phyloP scores from a whole-genome alignment of 2,329 filamentous ascomycete genomes.

The Sporothrix curviconia region DNA sequence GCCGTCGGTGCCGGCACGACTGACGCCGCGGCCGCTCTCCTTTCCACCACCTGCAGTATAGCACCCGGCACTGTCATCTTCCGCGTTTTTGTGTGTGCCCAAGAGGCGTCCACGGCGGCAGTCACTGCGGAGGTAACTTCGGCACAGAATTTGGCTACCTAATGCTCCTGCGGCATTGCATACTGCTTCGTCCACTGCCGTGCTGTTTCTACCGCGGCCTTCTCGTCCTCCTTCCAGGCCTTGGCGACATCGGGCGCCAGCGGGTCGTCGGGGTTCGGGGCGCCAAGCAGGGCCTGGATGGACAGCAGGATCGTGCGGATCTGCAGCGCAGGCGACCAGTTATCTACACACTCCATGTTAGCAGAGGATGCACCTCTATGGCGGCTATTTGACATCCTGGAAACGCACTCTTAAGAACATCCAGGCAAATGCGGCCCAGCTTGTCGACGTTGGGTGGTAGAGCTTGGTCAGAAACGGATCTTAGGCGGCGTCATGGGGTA shows the following conservation, averaged over 20 bases:
- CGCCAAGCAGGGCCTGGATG: slow-evolving; percentile 91
- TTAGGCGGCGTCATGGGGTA: slow-evolving; percentile 99
- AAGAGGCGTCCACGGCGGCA: not conserved
- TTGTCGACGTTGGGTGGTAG: slow-evolving; percentile 98
- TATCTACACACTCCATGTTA: too few relatives aligned
- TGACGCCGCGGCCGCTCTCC: too few relatives aligned
- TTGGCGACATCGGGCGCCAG: slow-evolving; percentile 96
- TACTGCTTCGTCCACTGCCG: slow-evolving; percentile 86
- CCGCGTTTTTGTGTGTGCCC: too few relatives aligned
- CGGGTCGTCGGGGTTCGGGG: slow-evolving; percentile 97
- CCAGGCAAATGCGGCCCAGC: slow-evolving; percentile 90
- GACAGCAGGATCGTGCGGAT: slow-evolving; percentile 98
- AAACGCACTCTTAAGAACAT: slow-evolving; percentile 81
- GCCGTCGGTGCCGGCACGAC: too few relatives aligned
- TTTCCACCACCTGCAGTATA: too few relatives aligned
- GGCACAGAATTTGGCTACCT: not conserved
- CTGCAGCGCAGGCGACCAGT: slow-evolving; percentile 97
- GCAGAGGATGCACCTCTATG: too few relatives aligned
- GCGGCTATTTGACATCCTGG: too few relatives aligned
- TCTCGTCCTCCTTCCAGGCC: slow-evolving; percentile 95
- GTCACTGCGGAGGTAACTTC: not conserved
- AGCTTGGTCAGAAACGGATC: slow-evolving; percentile 99
- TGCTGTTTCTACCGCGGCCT: slow-evolving; percentile 84
- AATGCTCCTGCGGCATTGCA: slow-evolving; percentile 47
- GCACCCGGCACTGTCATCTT: too few relatives aligned